phyloP scores from a whole-genome alignment of 2,329 filamentous ascomycete species.

The Botrytis galanthina region DNA sequence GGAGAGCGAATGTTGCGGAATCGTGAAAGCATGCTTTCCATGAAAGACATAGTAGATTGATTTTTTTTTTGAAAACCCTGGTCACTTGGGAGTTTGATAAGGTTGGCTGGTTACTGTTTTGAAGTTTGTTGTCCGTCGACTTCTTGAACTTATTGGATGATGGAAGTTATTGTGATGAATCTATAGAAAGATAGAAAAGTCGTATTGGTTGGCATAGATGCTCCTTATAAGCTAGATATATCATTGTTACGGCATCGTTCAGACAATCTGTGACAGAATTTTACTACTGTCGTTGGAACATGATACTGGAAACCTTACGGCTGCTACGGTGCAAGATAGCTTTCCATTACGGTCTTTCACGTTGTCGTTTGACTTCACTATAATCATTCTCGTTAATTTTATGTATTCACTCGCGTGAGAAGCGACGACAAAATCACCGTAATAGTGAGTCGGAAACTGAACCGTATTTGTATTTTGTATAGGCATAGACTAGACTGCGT shows the following conservation, averaged over 20 bases:
- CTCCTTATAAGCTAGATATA: neutral
- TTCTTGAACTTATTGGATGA: neutral
- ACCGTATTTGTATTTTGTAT: neutral
- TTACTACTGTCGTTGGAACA: neutral
- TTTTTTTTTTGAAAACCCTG: neutral
- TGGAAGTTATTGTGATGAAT: neutral
- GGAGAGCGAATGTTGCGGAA: neutral
- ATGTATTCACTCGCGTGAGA: neutral
- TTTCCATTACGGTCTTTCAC: neutral
- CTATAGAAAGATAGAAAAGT: neutral
- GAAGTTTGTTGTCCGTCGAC: neutral
- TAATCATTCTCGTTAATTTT: neutral
- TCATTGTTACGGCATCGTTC: neutral
- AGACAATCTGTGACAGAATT: neutral
- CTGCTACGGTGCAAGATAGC: neutral
- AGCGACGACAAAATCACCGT: neutral
- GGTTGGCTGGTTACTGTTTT: neutral
- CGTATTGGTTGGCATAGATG: neutral
- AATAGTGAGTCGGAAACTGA: neutral
- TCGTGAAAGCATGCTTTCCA: neutral
- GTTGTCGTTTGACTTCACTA: neutral
- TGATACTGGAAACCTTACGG: neutral
- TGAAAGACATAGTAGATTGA: neutral
- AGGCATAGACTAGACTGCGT: neutral
- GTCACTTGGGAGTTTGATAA: accelerated